Base-by-base conservation (phyloP, 495 filamentous ascomycete genomes). In the Entonaema liquescens region DNA sequence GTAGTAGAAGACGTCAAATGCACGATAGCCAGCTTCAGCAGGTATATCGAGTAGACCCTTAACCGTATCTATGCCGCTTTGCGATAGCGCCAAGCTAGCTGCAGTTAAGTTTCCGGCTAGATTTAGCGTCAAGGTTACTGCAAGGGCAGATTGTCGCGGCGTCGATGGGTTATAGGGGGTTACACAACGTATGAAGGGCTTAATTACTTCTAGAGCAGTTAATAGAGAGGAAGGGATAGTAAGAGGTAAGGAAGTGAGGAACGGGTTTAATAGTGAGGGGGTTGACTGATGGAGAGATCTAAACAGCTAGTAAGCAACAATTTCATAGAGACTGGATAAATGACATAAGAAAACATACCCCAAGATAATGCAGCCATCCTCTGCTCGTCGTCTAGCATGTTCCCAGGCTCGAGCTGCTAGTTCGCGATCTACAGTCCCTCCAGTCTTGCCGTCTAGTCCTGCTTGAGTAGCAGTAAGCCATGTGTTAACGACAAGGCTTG, bases 1-100 rank as follows among this genome's bases (percentile, higher is more conserved):
- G 71, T 98, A 98, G 81, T 99, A 99, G 78, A 98, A 99, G 28
- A 94, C 96, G 76, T 99, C 94, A 73, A 98, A 99, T n/a, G 95
- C 95, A 63, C 95, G 89, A 76, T 92, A 93, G 21, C 96, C 95
- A 6, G 88, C 64, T 75, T 97, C 89, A 0, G 88, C 78, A 0
- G 95, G 92, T 26, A 98, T 87, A 38, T 93, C 88, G 28, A 98
- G 84, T 23, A 99, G 83, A 23, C 95, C 95, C 64, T 89, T 88
- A 11, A 83, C 78, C 7, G 94, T 94, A 77, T 98, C 92, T 66
- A 98, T 91, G 21, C 95, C 95, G 25, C 93, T 91, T 13, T 92
- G 90, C 0, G 95, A 95, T 9, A 98, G 81, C 7, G 93, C 88
- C 47, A 98, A 80, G 19, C 89, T 86, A 7, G 93, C 90, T 0